Evolutionary conservation across 2,329 filamentous ascomycete species (phyloP), one percentile per base, ranked within the genome.

Genomic region (Colletotrichum sp.): DNA sequence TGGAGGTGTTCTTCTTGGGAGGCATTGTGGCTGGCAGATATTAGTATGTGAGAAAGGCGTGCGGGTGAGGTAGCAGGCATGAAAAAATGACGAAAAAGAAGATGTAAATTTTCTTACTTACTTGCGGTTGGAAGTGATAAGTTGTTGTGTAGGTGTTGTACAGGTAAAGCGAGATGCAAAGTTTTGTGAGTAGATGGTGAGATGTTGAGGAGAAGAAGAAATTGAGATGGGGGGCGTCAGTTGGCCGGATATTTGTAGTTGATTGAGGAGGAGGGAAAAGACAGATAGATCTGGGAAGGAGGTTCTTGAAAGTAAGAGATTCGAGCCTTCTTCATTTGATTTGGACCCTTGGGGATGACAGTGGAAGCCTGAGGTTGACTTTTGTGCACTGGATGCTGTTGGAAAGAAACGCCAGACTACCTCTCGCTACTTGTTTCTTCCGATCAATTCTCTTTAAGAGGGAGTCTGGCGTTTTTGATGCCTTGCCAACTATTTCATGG

Each of bases 1-100:
- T n/a, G 67, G 67, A 34, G 34, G 34, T 7, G 65, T 18, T 52
- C 68, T 70, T 70, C 57, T 76, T 76, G 34, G 74, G 70, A 69
- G 74, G 57, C 74, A 76, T 76, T 0, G 8, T 69, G 57, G 8
- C 21, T 32, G n/a, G 34, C 3, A 36, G 1, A 1, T 6, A 2
- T 26, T 26, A 26, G 34, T 39, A 2, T 60, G 57, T 39, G 26
- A n/a, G 28, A 3, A 28, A 28, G 26, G 26, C 26, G 26, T 1
- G 6, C 26, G 26, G 26, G 2, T 8, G 26, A 28, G 26, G 26
- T 28, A 28, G 5, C 26, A 28, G 26, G 6, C 26, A 28, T 28
- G 26, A 2, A 28, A 28, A 28, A 28, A 1, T 1, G 26, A 28
- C 26, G 26, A 28, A 28, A 8, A 2, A 28, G 26, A 28, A 28